Base-by-base conservation (phyloP, 352 stramenopile species). In the Phytophthora podocarpi region DNA sequence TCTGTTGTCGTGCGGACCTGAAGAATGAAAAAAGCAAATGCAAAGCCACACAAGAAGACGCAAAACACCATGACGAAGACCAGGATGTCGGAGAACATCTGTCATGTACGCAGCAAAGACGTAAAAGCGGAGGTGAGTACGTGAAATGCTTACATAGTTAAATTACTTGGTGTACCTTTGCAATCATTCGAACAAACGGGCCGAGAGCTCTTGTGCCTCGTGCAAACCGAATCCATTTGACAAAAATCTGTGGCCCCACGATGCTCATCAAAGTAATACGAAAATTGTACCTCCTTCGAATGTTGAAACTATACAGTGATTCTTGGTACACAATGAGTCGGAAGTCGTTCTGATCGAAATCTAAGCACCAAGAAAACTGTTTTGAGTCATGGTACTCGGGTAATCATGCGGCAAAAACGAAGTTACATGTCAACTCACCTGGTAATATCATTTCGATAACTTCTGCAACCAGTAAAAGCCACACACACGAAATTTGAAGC, bases 171-270 rank as follows among this genome's bases (percentile, higher is more conserved):
- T 35, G 15, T 39, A 91, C 85, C 75, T 92, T 91, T 54, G 85
- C 89, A 46, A 94, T 91, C 85, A 94, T 94, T 11, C 82, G 85
- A 45, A 92, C 85, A 61, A 94, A 94, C 4, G 82, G 85, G 0
- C 85, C 85, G 9, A 94, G 67, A 5, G 67, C 72, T 37, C 74
- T 60, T 26, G 84, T 92, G 20, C 83, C 83, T 42, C 85, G 77
- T 8, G 81, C 82, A 59, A 92, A 92, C 48, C 88, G 82, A 50
- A 94, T 89, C 81, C 85, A 94, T 8, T 85, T 85, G 34, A 94
- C 74, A 50, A 91, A 92, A 15, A 94, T 85, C 52, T 90, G 80
- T 9, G 81, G 82, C 0, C 81, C 85, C 12, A 91, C 78, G 34
- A 92, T 90, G 58, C 75, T 85, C 80, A 92, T 90, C 12, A 93